Conservation (phyloP, 768 basidiomycete species). For the Mycena filopes region DNA sequence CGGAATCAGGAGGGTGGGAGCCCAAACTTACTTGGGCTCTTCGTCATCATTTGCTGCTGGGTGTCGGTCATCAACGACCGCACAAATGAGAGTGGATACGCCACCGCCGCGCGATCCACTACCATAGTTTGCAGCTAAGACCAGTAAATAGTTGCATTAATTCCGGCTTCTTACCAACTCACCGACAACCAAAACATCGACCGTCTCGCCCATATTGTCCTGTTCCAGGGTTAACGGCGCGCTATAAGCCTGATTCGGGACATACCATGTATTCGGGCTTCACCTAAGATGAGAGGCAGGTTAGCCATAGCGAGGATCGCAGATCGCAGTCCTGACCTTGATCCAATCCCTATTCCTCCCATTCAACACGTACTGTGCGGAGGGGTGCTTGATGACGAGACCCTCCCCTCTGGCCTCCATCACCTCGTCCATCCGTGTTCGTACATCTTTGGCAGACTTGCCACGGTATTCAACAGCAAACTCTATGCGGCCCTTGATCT, state of each 20-base stretch:
- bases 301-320: neutral
- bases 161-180: slow-evolving; percentile 37
- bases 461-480: slow-evolving; percentile 78
- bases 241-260: slow-evolving; percentile 2
- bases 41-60: slow-evolving; percentile 60
- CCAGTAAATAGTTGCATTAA: slow-evolving; percentile 4
- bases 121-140: slow-evolving; percentile 88
- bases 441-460: slow-evolving; percentile 83
- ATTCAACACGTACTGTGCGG: slow-evolving; percentile 84
- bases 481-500: slow-evolving; percentile 84
- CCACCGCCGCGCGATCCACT: slow-evolving; percentile 87
- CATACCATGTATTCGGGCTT: slow-evolving; percentile 89
- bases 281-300: slow-evolving; percentile 53
- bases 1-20: slow-evolving; percentile 6
- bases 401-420: slow-evolving; percentile 92
- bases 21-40: slow-evolving; percentile 65
- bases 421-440: slow-evolving; percentile 81
- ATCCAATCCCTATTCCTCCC: slow-evolving; percentile 94
- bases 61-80: slow-evolving; percentile 81
- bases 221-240: slow-evolving; percentile 38
- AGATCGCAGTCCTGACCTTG: slow-evolving; percentile 63
- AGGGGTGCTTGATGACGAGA: slow-evolving; percentile 88
- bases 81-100: slow-evolving; percentile 90
- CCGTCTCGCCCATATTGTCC: slow-evolving; percentile 94
- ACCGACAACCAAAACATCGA: slow-evolving; percentile 93